These are phyloP conservation scores for Taxawa tesnikishii DNA, from an alignment of 2,329 filamentous ascomycete genomes.

Conservation along the genomic window DNA sequence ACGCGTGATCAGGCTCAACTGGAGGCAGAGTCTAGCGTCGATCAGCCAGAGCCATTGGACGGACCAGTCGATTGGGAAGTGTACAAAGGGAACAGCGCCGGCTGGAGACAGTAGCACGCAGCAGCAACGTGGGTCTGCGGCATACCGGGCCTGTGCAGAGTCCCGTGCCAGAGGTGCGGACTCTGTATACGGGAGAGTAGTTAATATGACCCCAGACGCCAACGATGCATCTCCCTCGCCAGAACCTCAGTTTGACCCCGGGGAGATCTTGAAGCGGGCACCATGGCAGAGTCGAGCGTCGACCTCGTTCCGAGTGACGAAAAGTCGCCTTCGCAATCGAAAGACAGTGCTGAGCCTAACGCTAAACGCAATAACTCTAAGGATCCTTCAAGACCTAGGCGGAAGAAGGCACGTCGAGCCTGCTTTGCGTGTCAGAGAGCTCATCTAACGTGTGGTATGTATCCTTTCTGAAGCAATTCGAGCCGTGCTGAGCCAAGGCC, in stretches of 20 bases:
- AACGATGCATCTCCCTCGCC: slow-evolving; percentile 35
- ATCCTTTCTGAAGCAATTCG: not conserved
- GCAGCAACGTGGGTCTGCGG: slow-evolving; percentile 27
- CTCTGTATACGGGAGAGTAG: slow-evolving; percentile 12
- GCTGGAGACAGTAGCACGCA: not conserved
- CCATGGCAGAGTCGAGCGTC: slow-evolving; percentile 30
- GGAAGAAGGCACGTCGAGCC: slow-evolving; percentile 91
- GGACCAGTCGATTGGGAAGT: too few species aligned
- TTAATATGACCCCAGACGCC: slow-evolving; percentile 39
- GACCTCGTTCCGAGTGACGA: slow-evolving; percentile 26
- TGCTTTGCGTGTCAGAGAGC: slow-evolving; percentile 96
- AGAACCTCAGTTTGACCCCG: slow-evolving; percentile 22
- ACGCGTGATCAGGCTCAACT: not conserved
- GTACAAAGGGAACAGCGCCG: too few species aligned
- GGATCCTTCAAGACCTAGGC: slow-evolving; percentile 74
- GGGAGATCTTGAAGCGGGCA: not conserved
- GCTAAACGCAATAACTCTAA: slow-evolving; percentile 49
- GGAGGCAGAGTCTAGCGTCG: slow-evolving; percentile 3
- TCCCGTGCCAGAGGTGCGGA: slow-evolving; percentile 18
- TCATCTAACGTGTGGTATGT: slow-evolving; percentile 95
- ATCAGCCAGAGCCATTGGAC: too few species aligned
- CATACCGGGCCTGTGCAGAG: slow-evolving; percentile 18
- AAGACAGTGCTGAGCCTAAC: slow-evolving; percentile 17
- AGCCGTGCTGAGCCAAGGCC: not conserved
- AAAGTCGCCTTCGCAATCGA: slow-evolving; percentile 19